Evolutionary conservation across 2,329 filamentous ascomycete genomes (phyloP).

Genomic region (Penicillium sp.): DNA sequence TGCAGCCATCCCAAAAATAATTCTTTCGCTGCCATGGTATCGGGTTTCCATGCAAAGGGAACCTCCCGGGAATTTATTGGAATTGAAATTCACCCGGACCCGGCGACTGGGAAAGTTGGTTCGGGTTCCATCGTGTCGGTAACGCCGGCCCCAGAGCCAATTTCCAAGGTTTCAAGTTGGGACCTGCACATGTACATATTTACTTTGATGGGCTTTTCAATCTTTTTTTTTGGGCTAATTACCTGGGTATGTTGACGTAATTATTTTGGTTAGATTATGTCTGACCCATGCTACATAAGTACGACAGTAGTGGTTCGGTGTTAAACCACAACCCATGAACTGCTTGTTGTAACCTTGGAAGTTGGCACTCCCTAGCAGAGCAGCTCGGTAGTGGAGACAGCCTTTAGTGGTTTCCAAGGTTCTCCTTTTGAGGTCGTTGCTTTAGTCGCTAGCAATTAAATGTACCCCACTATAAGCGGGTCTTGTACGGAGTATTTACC

Average conservation of each 20-base stretch:
- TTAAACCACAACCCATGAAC: neutral
- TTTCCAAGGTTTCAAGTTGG: neutral
- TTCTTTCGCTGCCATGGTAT: constrained; percentile 13
- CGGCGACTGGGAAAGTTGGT: constrained; percentile 19
- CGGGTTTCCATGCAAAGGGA: constrained; percentile 17
- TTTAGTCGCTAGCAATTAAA: neutral
- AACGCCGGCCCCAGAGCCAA: constrained; percentile 19
- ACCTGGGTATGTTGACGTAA: fast-evolving
- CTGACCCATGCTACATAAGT: neutral
- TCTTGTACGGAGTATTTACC: neutral
- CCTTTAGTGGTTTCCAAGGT: neutral
- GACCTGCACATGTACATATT: neutral
- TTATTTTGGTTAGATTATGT: neutral
- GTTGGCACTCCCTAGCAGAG: neutral
- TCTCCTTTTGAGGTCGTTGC: neutral
- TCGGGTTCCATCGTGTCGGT: constrained; percentile 23
- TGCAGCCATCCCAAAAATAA: constrained; percentile 13
- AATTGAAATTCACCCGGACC: constrained; percentile 13
- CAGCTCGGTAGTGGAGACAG: neutral
- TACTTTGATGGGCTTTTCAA: neutral
- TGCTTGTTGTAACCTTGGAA: neutral
- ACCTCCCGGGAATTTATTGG: constrained; percentile 13
- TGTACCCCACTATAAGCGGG: neutral
- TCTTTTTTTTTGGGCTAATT: neutral
- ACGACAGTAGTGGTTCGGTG: neutral